Base-by-base conservation (phyloP, 192 early-diverging fungal species). In the Rhizoclosmatium globosum region DNA sequence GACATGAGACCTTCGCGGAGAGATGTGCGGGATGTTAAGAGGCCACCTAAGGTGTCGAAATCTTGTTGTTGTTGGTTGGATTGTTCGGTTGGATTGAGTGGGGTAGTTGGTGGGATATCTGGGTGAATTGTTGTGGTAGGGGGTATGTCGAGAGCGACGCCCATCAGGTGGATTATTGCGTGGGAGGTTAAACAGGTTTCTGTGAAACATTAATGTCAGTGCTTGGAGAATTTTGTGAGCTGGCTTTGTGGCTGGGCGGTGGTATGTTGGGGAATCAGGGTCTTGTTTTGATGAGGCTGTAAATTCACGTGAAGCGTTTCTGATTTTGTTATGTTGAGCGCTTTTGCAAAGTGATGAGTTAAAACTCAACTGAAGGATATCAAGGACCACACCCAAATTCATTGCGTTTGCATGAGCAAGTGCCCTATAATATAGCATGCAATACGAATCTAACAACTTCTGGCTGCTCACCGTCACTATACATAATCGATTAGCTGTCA, bases 341-440 rank as follows among this genome's bases (percentile, higher is more conserved):
- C 50, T 13, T 53, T 53, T 53, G 50, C 31, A 31, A 31, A 17
- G 50, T 53, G 6, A 13, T 53, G 50, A 17, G 6, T 53, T 7
- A 53, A 53, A 17, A 17, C 50, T 53, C 17, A 53, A 53, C 50
- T 74, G 72, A 3, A 74, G 44, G 19, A 74, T 62, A 38, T 72
- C 56, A 15, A 82, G 73, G 9, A 76, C 75, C 50, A 85, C 47
- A 58, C 68, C 64, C 48, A 85, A 56, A 45, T 82, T 77, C 31
- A 85, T 61, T 15, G 68, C 48, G 43, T 74, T 76, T 3, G 79
- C 79, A 23, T 74, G 74, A 7, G 78, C 68, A 31, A 79, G 47
- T n/a, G 81, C 81, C 13, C 81, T 78, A 71, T 79, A 85, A 67
- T 85, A 78, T 31, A 81, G 15, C 75, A 81, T 53, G 69, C 79